Conservation (phyloP, 2,329 filamentous ascomycete genomes). For the Fusarium annulatum region DNA sequence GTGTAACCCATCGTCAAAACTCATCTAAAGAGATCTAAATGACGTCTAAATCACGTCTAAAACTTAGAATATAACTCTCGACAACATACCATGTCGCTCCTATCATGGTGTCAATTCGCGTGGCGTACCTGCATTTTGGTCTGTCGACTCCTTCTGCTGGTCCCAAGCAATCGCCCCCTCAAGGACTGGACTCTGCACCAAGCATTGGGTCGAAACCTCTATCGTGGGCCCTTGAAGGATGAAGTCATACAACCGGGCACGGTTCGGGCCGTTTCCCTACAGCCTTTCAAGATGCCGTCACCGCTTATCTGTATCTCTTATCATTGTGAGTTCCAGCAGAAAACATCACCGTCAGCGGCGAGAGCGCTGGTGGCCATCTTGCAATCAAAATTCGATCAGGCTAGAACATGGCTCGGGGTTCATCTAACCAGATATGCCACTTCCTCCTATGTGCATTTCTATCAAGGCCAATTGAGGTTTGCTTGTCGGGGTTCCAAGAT, state of each 20-base stretch:
- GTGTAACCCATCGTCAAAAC: no score
- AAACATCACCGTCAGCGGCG: neutral
- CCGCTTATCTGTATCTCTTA: no score
- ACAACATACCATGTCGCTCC: no score
- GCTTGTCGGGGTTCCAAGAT: neutral
- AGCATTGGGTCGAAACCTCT: no score
- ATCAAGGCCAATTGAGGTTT: neutral
- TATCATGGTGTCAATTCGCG: neutral
- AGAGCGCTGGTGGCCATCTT: neutral
- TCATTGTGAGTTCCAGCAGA: neutral
- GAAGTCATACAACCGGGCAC: neutral
- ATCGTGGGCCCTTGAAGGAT: neutral
- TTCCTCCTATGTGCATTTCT: neutral
- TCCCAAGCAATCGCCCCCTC: no score
- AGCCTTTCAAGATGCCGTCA: no score
- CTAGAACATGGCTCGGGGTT: neutral
- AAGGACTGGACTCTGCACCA: no score
- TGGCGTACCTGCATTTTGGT: neutral
- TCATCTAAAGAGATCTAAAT: no score
- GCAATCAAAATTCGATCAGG: neutral
- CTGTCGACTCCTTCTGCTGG: neutral
- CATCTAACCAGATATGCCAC: neutral
- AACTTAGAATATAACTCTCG: rapidly evolving
- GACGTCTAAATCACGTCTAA: rapidly evolving
- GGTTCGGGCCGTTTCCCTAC: neutral